A percentile compares a stretch with the other conserved stretches of the same genome.
Conservation (phyloP, 2,329 filamentous ascomycete species). For the Neonectria neomacrospora region DNA sequence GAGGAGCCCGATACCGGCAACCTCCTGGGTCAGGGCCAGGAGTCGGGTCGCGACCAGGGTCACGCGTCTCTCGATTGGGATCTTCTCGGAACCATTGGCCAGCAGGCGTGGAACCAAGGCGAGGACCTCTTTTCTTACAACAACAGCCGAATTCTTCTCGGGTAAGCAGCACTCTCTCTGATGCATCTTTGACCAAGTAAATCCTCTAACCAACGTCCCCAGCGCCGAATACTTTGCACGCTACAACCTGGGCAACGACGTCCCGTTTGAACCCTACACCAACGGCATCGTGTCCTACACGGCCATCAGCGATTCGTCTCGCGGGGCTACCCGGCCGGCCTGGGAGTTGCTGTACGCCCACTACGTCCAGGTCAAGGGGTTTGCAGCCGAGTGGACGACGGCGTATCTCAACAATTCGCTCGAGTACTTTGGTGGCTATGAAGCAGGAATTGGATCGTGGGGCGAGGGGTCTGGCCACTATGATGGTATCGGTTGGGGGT, state of each 20-base stretch:
- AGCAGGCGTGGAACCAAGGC: constrained; percentile 33
- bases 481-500: constrained; percentile 27
- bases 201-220: background rate
- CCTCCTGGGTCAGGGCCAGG: constrained; percentile 25
- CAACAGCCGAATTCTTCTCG: constrained; percentile 33
- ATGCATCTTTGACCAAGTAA: background rate
- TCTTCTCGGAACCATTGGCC: constrained; percentile 17
- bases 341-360: constrained; percentile 31
- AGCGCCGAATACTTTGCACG: constrained; percentile 32
- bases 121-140: constrained; percentile 32
- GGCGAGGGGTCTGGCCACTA: constrained; percentile 19
- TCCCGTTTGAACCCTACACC: constrained; percentile 33
- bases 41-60: constrained; percentile 32
- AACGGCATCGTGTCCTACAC: constrained; percentile 28
- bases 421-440: constrained; percentile 19
- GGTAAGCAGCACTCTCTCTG: constrained; percentile 11
- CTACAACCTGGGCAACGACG: constrained; percentile 33
- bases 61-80: constrained; percentile 26
- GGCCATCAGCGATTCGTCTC: constrained; percentile 15
- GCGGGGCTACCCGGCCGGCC: constrained; percentile 22
- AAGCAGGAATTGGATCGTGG: constrained; percentile 25
- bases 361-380: constrained; percentile 29
- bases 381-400: constrained; percentile 30
- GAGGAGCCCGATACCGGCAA: constrained; percentile 21
- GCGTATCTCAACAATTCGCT: constrained; percentile 27